These are phyloP conservation scores for Phytophthora idaei DNA, from an alignment of 352 stramenopile genomes.

Conservation along the genomic window DNA sequence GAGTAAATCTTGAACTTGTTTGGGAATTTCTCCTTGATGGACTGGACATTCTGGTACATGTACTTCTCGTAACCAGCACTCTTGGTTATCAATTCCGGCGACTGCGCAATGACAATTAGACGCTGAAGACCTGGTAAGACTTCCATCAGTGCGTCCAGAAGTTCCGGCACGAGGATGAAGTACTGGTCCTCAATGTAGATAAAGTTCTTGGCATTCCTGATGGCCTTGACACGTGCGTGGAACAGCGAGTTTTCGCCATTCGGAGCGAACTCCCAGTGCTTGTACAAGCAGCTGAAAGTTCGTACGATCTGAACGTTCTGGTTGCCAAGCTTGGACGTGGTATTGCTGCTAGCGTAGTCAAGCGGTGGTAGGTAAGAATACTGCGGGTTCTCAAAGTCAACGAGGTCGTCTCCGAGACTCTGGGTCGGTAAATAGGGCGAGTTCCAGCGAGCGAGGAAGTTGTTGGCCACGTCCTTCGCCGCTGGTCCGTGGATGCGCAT, in stretches of 20 bases:
- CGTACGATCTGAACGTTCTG: conserved; percentile 58
- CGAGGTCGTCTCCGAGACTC: conserved; percentile 36
- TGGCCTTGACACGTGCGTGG: conserved; percentile 54
- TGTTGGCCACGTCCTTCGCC: conserved; percentile 49
- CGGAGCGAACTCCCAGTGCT: conserved; percentile 52
- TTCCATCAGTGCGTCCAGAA: conserved; percentile 47
- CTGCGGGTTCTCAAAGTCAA: conserved; percentile 57
- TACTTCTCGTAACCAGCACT: conserved; percentile 48
- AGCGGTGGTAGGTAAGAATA: conserved; percentile 24
- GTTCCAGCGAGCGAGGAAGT: conserved; percentile 64
- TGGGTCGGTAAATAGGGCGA: conserved; percentile 33
- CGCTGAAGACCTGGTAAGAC: conserved; percentile 46
- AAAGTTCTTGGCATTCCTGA: conserved; percentile 61
- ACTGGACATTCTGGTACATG: conserved; percentile 50
- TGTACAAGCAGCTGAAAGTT: conserved; percentile 63
- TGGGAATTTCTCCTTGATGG: conserved; percentile 43
- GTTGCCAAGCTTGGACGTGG: conserved; percentile 17
- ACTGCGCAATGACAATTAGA: conserved; percentile 53
- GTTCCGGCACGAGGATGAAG: conserved; percentile 52
- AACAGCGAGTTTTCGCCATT: conserved; percentile 55
- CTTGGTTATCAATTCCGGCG: conserved; percentile 30
- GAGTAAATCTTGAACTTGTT: conserved; percentile 61
- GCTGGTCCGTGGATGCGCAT: conserved; percentile 52
- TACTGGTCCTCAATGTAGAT: conserved; percentile 80
- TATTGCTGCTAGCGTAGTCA: conserved; percentile 17